Evolutionary conservation across 2,329 filamentous ascomycete genomes (phyloP), one percentile per base, ranked within the genome.

Genomic region (Ophiocordyceps sinensis): DNA sequence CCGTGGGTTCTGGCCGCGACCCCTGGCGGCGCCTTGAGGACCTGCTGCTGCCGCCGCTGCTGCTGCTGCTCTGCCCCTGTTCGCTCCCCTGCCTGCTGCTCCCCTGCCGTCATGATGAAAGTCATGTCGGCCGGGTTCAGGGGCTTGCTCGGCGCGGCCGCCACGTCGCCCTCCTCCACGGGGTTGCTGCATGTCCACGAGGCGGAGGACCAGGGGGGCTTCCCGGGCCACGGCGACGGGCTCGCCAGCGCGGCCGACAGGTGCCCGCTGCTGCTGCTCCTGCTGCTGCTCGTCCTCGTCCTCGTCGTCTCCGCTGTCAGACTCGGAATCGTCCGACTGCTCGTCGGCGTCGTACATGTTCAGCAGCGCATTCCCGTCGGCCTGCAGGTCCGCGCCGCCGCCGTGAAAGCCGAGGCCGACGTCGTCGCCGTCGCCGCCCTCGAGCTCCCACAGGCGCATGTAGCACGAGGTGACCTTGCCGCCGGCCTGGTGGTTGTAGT

Each of bases 381-480:
- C 35, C 8, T 15, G 19, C 35, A 4, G 35, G 35, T 13, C 4
- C 35, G 19, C 35, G 35, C 17, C 35, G 19, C 17, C 35, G 17
- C 19, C 35, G 35, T 9, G 12, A 6, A 64, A 70, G 4, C 53
- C 66, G 9, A 64, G 52, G 4, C 65, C 70, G 37, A 71, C 66
- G 39, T 72, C 68, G 39, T 66, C 64, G 3, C 74, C 76, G 50
- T 95, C 87, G 1, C 88, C 88, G 37, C 74, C 77, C 58, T 93
- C 85, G 21, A 93, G 64, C 53, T 94, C 91, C 87, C 88, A 96
- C 3, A 98, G 67, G 4, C 85, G 78, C 70, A 84, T 82, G 53
- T 82, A 93, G 56, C 91, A 98, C 11, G 67, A 66, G 2, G 77
- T 83, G 28, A 64, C 51, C 36, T 61, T 60, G 1, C 68, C 70